Evolutionary conservation across 306 rosid species (phyloP).

Genomic region (Begonia fuchsioides): DNA sequence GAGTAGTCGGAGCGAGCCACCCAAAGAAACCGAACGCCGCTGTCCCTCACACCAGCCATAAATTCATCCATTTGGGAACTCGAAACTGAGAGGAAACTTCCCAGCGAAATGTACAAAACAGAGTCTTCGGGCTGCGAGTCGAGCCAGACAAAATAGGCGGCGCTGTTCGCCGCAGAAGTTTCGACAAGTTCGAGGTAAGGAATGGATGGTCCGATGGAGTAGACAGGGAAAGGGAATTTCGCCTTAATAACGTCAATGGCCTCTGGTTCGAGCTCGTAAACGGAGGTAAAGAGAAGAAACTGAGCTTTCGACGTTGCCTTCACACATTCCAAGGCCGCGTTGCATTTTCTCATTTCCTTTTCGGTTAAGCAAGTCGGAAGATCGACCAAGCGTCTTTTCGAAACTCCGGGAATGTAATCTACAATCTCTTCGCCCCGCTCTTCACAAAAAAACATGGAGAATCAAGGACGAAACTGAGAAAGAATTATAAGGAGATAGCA

Average conservation of each 20-base stretch:
- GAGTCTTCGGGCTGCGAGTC: conserved; percentile 19
- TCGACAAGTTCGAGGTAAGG: conserved; percentile 6
- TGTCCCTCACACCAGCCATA: conserved; percentile 11
- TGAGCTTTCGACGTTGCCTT: conserved; percentile 8
- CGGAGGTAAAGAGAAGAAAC: conserved; percentile 15
- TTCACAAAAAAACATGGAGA: conserved; percentile 2
- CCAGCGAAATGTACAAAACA: conserved; percentile 12
- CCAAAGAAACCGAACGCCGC: conserved; percentile 27
- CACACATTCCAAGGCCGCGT: not conserved
- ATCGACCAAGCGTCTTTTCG: conserved; percentile 13
- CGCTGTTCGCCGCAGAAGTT: too few species aligned
- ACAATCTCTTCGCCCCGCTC: conserved; percentile 18
- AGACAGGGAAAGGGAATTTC: conserved; percentile 11
- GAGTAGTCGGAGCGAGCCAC: conserved; percentile 12
- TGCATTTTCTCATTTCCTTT: not conserved
- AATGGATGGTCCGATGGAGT: conserved; percentile 21
- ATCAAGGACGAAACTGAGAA: not conserved
- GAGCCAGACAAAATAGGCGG: conserved; percentile 16
- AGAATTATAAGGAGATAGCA: not conserved
- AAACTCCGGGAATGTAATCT: conserved; percentile 22
- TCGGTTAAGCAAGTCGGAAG: conserved; percentile 4
- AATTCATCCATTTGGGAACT: conserved; percentile 5
- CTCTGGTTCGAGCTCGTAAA: conserved; percentile 20
- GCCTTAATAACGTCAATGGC: conserved; percentile 11
- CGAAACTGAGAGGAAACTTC: not conserved